Base-by-base conservation (phyloP, 352 stramenopile genomes). In the Pythium dissotocum region DNA sequence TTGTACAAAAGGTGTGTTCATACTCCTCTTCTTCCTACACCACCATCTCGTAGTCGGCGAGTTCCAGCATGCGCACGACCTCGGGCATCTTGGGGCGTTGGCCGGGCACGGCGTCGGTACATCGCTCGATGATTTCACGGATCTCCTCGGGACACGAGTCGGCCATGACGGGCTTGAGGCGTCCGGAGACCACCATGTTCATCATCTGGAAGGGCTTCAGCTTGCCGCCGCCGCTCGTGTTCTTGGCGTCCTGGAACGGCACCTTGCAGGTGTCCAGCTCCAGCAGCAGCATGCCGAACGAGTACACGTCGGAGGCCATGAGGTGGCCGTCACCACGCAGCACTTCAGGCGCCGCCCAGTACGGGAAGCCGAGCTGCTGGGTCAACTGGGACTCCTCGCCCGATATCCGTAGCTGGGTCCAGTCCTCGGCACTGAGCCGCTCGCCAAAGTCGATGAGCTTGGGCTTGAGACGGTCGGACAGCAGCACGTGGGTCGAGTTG, bases 271-370 rank as follows among this genome's bases (percentile, higher is more conserved):
- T 65, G 59, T 76, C 62, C 6, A 80, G 48, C 42, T 80, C 74
- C 18, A 71, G 58, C 26, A 80, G 42, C 33, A 93, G 64, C 69
- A 76, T 71, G n/a, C 69, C 69, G 18, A 76, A 76, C 36, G 69
- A 69, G 58, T 72, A 76, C 21, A 76, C 69, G 53, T 76, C 69
- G 13, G 69, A 76, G 5, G 63, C 55, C 42, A 65, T 69, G 33
- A 58, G 48, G 30, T 69, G 69, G 21, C 52, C 56, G 53, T 71
- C 69, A 7, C 69, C 69, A 32, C 59, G 58, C 3, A 76, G 64
- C n/a, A 76, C 69, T 26, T 76, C 69, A 6, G 69, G 69, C n/a
- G 69, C 69, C 0, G 59, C 64, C 69, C 69, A 76, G 69, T 71
- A 75, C 49, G 69, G 69, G 48, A 75, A 75, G 10, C 28, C 42